Evolutionary conservation across 1,139 yeast genomes (phyloP).

Genomic region (Yamadazyma mexicana): DNA sequence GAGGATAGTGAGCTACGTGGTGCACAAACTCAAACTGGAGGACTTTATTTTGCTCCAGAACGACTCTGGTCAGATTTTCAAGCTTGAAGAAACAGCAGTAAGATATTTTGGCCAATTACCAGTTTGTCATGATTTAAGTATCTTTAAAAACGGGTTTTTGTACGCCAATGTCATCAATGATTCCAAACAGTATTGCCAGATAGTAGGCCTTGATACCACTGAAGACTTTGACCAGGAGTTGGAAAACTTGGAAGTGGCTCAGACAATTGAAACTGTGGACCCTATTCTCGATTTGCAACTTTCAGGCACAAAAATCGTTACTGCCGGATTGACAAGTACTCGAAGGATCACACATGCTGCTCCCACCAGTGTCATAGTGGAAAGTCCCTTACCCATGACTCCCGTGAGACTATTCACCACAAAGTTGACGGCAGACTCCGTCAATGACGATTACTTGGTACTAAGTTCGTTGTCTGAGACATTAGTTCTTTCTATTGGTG

Average conservation of each 20-base stretch:
- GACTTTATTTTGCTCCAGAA: conserved; percentile 77
- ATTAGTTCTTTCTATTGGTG: conserved; percentile 73
- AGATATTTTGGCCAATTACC: conserved; percentile 78
- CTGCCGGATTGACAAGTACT: conserved; percentile 14
- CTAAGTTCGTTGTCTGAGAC: conserved; percentile 70
- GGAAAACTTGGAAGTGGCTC: conserved; percentile 62
- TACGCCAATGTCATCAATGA: conserved; percentile 66
- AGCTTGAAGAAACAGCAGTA: conserved; percentile 38
- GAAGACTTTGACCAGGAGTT: conserved; percentile 40
- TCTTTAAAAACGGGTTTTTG: conserved; percentile 75
- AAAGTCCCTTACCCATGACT: conserved; percentile 66
- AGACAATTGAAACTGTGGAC: conserved; percentile 50
- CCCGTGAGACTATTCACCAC: conserved; percentile 68
- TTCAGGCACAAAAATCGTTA: conserved; percentile 32
- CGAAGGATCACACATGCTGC: conserved; percentile 60
- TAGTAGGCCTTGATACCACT: conserved; percentile 65
- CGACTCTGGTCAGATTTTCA: conserved; percentile 75
- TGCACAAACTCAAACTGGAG: conserved; percentile 61
- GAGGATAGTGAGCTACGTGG: conserved; percentile 54
- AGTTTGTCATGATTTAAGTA: conserved; percentile 50
- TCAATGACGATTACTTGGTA: conserved; percentile 63
- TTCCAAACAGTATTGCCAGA: conserved; percentile 69
- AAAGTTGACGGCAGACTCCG: conserved; percentile 42
- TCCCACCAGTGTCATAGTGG: conserved; percentile 60
- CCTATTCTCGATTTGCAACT: conserved; percentile 59